phyloP scores from a whole-genome alignment of 2,329 filamentous ascomycete genomes.

The Colletotrichum acutatum region DNA sequence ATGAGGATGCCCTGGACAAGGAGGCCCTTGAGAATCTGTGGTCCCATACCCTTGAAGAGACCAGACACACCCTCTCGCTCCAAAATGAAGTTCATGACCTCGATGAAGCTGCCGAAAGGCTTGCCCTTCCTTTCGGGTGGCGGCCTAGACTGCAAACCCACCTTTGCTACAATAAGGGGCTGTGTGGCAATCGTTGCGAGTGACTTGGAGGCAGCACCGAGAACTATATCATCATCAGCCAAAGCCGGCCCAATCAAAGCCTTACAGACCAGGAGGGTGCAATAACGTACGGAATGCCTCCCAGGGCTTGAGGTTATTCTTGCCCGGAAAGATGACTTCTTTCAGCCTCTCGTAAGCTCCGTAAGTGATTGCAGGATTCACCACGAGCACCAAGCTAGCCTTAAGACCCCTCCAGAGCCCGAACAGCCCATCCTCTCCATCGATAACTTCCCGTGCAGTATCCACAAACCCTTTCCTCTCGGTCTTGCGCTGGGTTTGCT shows the following conservation, averaged over 20 bases:
- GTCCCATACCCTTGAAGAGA: conserved; percentile 97
- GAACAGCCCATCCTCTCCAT: conserved; percentile 88
- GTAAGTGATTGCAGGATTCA: conserved; percentile 98
- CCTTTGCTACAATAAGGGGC: conserved; percentile 96
- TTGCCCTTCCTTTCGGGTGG: conserved; percentile 86
- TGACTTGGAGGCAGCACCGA: conserved; percentile 93
- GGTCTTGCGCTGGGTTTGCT: conserved; percentile 88
- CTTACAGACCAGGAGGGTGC: too few relatives aligned
- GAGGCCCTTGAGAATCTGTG: conserved; percentile 92
- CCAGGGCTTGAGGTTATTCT: conserved; percentile 78
- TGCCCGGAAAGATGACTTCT: conserved; percentile 80
- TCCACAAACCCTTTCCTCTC: conserved; percentile 89
- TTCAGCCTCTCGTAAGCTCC: conserved; percentile 93
- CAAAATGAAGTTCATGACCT: conserved; percentile 95
- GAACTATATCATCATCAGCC: conserved; percentile 62
- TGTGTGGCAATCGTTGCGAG: conserved; percentile 93
- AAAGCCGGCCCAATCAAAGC: neutral
- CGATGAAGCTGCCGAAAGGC: conserved; percentile 91
- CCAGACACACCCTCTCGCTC: conserved; percentile 84
- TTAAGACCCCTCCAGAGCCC: conserved; percentile 96
- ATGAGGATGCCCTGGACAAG: conserved; percentile 95
- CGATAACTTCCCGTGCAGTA: conserved; percentile 88
- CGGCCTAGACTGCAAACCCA: conserved; percentile 93
- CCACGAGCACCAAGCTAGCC: conserved; percentile 92
- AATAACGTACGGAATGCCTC: conserved; percentile 87